phyloP scores from a whole-genome alignment of 1,284 basidiomycete species.

The Rhodotorula sp. region DNA sequence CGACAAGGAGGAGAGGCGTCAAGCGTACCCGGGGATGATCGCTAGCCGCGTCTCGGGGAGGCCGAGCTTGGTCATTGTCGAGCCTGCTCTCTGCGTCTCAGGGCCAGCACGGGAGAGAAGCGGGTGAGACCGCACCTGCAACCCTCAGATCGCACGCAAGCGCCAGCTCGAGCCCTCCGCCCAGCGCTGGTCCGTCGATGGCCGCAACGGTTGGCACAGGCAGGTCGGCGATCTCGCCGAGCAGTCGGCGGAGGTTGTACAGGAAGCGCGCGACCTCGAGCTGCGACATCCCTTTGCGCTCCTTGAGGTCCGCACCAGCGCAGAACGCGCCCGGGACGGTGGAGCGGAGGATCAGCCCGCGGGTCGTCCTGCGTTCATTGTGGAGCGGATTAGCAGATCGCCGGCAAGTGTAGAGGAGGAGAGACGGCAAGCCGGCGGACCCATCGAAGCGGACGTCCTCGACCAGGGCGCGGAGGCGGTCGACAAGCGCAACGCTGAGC shows the following conservation, averaged over 20 bases:
- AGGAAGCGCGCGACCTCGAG: slow-evolving; percentile 77
- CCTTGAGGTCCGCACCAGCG: slow-evolving; percentile 86
- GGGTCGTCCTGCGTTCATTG: slow-evolving; percentile 57
- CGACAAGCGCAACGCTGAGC: slow-evolving; percentile 72
- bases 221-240: slow-evolving; percentile 73
- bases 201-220: slow-evolving; percentile 88
- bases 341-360: slow-evolving; percentile 77
- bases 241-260: slow-evolving; percentile 68
- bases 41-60: slow-evolving; percentile 81
- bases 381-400: neutral
- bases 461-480: slow-evolving; percentile 51
- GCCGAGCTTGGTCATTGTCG: slow-evolving; percentile 71
- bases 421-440: slow-evolving; percentile 11
- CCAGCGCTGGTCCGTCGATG: slow-evolving; percentile 88
- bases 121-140: slow-evolving; percentile 60
- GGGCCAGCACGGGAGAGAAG: neutral
- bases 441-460: slow-evolving; percentile 59
- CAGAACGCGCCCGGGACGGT: slow-evolving; percentile 77
- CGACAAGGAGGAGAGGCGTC: too few species aligned
- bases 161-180: slow-evolving; percentile 84
- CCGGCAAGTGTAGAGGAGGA: neutral
- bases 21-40: slow-evolving; percentile 75
- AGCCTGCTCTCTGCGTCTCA: slow-evolving; percentile 53
- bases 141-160: slow-evolving; percentile 86
- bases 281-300: slow-evolving; percentile 77